Base-by-base conservation (phyloP, 2,329 filamentous ascomycete genomes). In the Cladosporium sphaerospermum region DNA sequence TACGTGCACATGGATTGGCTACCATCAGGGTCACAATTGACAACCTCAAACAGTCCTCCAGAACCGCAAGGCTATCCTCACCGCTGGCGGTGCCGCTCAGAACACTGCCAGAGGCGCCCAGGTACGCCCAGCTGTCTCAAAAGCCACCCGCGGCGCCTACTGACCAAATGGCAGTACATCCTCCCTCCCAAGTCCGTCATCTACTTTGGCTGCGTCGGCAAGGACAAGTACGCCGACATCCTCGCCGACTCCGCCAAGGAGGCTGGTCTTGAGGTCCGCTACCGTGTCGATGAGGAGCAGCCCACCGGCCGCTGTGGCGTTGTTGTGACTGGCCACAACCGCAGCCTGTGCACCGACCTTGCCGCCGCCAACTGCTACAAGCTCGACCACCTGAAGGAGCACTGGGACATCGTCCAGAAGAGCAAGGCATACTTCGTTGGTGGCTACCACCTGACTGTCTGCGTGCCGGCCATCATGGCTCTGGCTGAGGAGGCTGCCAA, bases 351-450 rank as follows among this genome's bases (percentile, higher is more conserved):
- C 79, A 99, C 93, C 57, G 90, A 97, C 68, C 86, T 99, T 54
- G 93, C 86, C 58, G 93, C 93, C 57, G 93, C 93, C 63, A 99
- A 99, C 78, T 87, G 90, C 78, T 99, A 99, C 78, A 92, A 92
- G 74, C 71, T 96, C 49, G 89, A 93, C 59, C 93, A 99, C 73
- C 76, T 99, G 71, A 89, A 95, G 82, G 83, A 92, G 74, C 86
- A 97, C 73, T 99, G 93, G 93, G 80, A 83, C 61, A 80, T 96
- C 48, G 93, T 93, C 56, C 83, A 97, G 82, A 84, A 86, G 64
- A 91, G 92, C 53, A 82, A 91, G 68, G 79, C 87, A 65, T 96
- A 85, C 80, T 99, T 96, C 68, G 84, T 99, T 57, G 93, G 93
- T 67, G 93, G 93, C 43, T 99, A 90, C 78, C 93, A 99, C 78